Base-by-base conservation (phyloP, 352 stramenopile genomes). In the Thalassiosira pacifica region DNA sequence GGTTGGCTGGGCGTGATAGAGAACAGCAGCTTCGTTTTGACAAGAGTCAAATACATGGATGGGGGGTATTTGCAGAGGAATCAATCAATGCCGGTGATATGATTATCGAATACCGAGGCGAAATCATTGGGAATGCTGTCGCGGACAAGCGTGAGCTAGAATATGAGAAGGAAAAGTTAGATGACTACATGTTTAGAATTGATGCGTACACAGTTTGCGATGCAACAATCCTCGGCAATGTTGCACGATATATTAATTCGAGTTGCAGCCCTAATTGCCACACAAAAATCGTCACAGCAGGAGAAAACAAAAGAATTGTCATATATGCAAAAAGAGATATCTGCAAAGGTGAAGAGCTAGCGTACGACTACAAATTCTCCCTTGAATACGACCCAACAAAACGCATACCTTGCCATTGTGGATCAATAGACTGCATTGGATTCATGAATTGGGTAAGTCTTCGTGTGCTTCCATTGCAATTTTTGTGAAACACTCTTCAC, bases 131-230 rank as follows among this genome's bases (percentile, higher is more conserved):
- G 19, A 97, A 98, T 87, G 83, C 93, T 10, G 95, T 98, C 27
- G 97, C 97, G 0, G 97, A 99, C 75, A 96, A 96, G 64, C 95
- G 97, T 16, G 97, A 99, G 82, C 94, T 97, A 53, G 90, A 96
- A 71, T 99, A 99, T 78, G 97, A 99, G 79, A 95, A 96, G 52
- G 96, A 96, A 82, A 98, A 98, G 24, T 95, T 99, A 60, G 97
- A 97, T 48, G 98, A 98, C 91, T 99, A 99, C 91, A 98, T 99
- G 95, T 99, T 99, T 90, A 95, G 97, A 26, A 90, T 99, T 53
- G 97, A 99, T 81, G 93, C 95, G 32, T 96, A 94, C 11, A 98
- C 65, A 65, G 87, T 95, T 40, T 94, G 90, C 55, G 92, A 95
- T 78, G 92, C 92, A 18, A 95, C 89, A 29, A 93, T 96, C 37